Percentiles rank a stretch among this genome's conserved stretches.
These are phyloP conservation scores for Hermanozyma aechmeae DNA, from an alignment of 805 yeast species.

Conservation along the genomic window DNA sequence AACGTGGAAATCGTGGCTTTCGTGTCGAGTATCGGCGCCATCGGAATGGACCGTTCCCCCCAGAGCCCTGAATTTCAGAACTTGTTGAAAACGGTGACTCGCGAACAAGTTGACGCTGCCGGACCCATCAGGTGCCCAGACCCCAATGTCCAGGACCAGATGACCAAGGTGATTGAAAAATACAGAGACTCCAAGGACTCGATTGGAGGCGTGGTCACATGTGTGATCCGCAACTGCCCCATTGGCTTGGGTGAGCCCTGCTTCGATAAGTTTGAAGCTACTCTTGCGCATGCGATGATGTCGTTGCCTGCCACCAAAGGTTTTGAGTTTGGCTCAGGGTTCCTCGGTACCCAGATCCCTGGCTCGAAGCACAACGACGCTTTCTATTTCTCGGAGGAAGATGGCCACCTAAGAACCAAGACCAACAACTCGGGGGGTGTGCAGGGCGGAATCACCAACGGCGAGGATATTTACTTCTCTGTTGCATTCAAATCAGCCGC, in stretches of 20 bases:
- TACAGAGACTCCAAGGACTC: constrained; percentile 84
- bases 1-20: constrained; percentile 93
- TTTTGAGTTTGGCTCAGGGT: constrained; percentile 95
- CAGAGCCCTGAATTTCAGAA: constrained; percentile 55
- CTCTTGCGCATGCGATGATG: constrained; percentile 94
- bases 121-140: constrained; percentile 96
- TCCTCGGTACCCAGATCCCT: constrained; percentile 78
- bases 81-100: constrained; percentile 64
- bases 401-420: constrained; percentile 65
- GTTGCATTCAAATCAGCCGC: constrained; percentile 98
- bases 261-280: constrained; percentile 93
- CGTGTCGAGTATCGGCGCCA: constrained; percentile 84
- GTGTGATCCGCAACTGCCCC: constrained; percentile 91
- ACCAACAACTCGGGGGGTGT: constrained; percentile 96
- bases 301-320: constrained; percentile 98
- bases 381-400: constrained; percentile 52
- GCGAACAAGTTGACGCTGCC: constrained; percentile 78
- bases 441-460: constrained; percentile 97
- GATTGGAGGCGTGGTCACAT: constrained; percentile 96
- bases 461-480: constrained; percentile 88
- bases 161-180: constrained; percentile 82
- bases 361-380: constrained; percentile 94
- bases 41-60: constrained; percentile 69
- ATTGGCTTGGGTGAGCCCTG: constrained; percentile 97
- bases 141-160: constrained; percentile 53